Evolutionary conservation across 2,329 filamentous ascomycete genomes (phyloP), one percentile per base, ranked within the genome.

Genomic region (Rachicladosporium sp.): DNA sequence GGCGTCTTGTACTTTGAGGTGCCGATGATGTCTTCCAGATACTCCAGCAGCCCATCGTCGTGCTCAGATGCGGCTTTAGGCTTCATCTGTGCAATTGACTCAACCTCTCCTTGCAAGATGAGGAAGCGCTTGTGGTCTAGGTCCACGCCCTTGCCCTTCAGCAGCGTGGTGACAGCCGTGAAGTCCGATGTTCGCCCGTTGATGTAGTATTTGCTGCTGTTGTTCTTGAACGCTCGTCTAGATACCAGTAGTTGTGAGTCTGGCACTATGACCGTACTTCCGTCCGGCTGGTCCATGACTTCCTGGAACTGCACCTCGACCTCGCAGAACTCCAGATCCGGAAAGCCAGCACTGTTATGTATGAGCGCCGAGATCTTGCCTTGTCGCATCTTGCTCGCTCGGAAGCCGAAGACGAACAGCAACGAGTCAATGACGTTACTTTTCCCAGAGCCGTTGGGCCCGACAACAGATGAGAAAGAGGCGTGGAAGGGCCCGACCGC

Each of bases 71-170:
- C 80, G 3, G 93, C 91, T 61, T 98, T 98, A 11, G 93, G 73
- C 63, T 98, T 98, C 91, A 98, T 98, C 63, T 96, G 91, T 5
- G 91, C 89, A 57, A 98, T 98, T 0, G 89, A 95, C 61, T 98
- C 91, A 43, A 98, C 91, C 60, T 98, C 91, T 55, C 91, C 91
- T 61, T 98, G 91, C 8, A 98, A 68, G 55, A 98, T 98, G 39
- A 98, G 67, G 65, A 98, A 98, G 44, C 91, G 84, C 65, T 98
- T 98, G 66, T 98, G 91, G 55, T 98, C 91, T 13, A 98, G 71
- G 64, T 98, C 91, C 10, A 98, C 84, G 2, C 91, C 93, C 15
- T 84, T 78, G 13, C 87, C 86, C 42, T 82, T 82, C 6, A 98
- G 74, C 10, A 98, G 69, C 0, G 80, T 85, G 0, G 88, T 95